Evolutionary conservation across 2,329 filamentous ascomycete species (phyloP), one percentile per base, ranked within the genome.

Genomic region (Sclerotinia trifoliorum): DNA sequence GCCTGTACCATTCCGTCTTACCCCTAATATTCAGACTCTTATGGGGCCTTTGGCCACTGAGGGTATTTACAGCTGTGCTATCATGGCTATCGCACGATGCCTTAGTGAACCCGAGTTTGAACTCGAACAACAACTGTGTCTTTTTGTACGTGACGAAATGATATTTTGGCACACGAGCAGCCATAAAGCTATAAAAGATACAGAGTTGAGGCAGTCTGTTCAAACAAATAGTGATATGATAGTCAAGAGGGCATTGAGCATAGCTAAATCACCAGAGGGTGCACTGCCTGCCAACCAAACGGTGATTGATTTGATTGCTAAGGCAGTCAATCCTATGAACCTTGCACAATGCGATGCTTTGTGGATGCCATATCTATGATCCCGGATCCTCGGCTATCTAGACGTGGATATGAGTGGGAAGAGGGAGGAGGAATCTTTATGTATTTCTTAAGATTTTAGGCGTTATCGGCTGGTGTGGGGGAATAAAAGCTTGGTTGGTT

Each of bases 121-220:
- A 79, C 86, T 99, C n/a, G 95, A 97, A 78, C 94, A 97, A 79
- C 93, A 96, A 70, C 86, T 99, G 62, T 92, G 90, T 68, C 87
- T 99, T 69, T 98, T 98, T 79, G 95, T 99, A 71, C 88, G 95
- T 8, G 95, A 99, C 76, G 95, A 99, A 80, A 96, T 99, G 86
- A 94, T 94, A 73, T 96, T 94, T 81, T 99, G 95, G 95, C 94
- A 94, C 74, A 96, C 91, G 3, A 90, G 88, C 72, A 86, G 83
- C 71, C 92, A 96, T 77, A 87, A 93, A 57, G 79, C 82, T 7
- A 78, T 90, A 74, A 86, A 84, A 54, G 87, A 90, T 49, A 83
- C 83, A 7, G 86, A 90, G 77, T 81, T 94, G 66, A 83, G 91
- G 39, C 90, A 93, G 69, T 82, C 86, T 71, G 94, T 97, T 46